Evolutionary conservation across 2,329 filamentous ascomycete species (phyloP).

Genomic region (Coniochaeta pulveracea): DNA sequence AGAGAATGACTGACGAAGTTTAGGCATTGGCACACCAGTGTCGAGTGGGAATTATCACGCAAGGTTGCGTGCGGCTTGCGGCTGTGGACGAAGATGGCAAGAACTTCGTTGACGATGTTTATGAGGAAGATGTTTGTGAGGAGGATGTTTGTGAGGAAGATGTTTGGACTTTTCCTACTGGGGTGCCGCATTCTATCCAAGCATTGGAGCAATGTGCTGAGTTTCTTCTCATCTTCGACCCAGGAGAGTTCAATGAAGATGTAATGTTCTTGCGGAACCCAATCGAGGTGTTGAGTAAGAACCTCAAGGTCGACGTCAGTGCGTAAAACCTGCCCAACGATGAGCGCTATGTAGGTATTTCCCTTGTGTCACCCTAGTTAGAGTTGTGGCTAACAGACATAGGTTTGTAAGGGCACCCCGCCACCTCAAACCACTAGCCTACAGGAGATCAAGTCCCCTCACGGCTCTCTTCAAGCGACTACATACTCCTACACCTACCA

Average conservation of each 20-base stretch:
- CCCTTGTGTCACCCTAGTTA: neutral
- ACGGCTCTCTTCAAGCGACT: constrained; percentile 25
- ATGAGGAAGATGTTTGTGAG: constrained; percentile 40
- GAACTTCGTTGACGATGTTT: constrained; percentile 34
- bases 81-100: constrained; percentile 40
- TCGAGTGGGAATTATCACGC: constrained; percentile 41
- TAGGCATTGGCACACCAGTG: constrained; percentile 50
- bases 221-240: constrained; percentile 50
- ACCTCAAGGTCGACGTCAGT: constrained; percentile 34
- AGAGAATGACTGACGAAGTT: no score
- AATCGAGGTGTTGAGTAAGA: constrained; percentile 41
- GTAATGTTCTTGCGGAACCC: constrained; percentile 38
- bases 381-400: neutral
- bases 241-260: constrained; percentile 46
- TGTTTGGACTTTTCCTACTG: constrained; percentile 41
- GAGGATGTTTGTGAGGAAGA: constrained; percentile 37
- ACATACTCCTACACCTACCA: constrained; percentile 34
- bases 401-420: constrained; percentile 38
- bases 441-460: constrained; percentile 34
- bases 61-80: constrained; percentile 38
- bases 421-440: constrained; percentile 30
- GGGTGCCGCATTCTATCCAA: constrained; percentile 40
- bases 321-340: constrained; percentile 33
- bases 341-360: constrained; percentile 27
- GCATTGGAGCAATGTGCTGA: constrained; percentile 43